Evolutionary conservation across 495 filamentous ascomycete genomes (phyloP).

Genomic region (Aspergillus mulundensis): DNA sequence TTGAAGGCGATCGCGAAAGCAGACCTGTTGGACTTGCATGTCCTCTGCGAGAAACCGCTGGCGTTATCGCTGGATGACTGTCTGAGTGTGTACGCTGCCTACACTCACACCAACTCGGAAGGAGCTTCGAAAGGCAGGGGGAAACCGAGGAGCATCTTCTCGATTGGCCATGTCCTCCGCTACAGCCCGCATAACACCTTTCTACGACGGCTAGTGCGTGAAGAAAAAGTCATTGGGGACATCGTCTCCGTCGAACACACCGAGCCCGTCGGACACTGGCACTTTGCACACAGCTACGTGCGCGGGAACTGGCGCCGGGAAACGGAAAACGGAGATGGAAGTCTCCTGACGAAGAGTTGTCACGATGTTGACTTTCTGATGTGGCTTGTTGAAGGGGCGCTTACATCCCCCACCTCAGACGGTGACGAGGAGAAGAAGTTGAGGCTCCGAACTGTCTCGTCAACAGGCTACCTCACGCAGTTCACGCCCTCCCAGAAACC

Average conservation of each 20-base stretch:
- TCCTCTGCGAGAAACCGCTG: constrained; percentile 94
- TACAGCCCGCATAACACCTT: constrained; percentile 90
- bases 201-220: constrained; percentile 70
- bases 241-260: constrained; percentile 82
- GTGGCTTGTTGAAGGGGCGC: constrained; percentile 60
- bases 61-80: constrained; percentile 75
- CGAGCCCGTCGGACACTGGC: constrained; percentile 95
- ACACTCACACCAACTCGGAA: constrained; percentile 28
- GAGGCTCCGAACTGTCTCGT: constrained; percentile 46
- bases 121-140: neutral
- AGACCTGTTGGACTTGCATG: constrained; percentile 52
- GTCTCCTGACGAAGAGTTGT: constrained; percentile 87
- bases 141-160: constrained; percentile 50
- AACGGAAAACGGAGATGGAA: constrained; percentile 45
- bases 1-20: constrained; percentile 2
- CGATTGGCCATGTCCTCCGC: constrained; percentile 73
- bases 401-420: constrained; percentile 16
- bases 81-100: constrained; percentile 61
- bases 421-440: neutral
- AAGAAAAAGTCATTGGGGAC: constrained; percentile 72
- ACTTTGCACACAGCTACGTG: constrained; percentile 92
- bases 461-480: constrained; percentile 58
- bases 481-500: constrained; percentile 76
- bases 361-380: constrained; percentile 90
- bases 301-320: constrained; percentile 90